A percentile compares a stretch with the other conserved stretches of the same genome.
These are phyloP conservation scores for Rhodotorula mucilaginosa DNA, from an alignment of 1,284 basidiomycete genomes.

Conservation along the genomic window DNA sequence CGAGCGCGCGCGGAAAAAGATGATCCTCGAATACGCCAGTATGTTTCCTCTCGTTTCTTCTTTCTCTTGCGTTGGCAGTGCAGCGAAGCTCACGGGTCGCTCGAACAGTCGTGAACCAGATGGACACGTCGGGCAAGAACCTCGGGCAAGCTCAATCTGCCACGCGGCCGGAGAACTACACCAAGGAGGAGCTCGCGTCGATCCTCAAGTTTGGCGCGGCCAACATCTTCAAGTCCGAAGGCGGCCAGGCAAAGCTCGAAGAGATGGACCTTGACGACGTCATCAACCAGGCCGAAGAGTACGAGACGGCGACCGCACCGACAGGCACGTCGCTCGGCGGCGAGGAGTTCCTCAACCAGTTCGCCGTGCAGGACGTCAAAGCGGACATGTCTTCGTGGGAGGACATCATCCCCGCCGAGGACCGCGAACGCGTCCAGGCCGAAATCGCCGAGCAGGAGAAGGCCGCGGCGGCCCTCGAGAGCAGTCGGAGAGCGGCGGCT, in stretches of 20 bases:
- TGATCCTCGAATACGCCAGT: slow-evolving; percentile 99
- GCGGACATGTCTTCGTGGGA: slow-evolving; percentile 94
- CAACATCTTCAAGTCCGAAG: slow-evolving; percentile 94
- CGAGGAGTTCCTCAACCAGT: slow-evolving; percentile 91
- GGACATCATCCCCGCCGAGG: slow-evolving; percentile 94
- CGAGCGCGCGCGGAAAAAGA: slow-evolving; percentile 97
- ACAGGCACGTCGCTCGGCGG: slow-evolving; percentile 88
- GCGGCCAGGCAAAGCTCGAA: slow-evolving; percentile 93
- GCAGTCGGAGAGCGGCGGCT: slow-evolving; percentile 76
- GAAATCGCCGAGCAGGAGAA: slow-evolving; percentile 55
- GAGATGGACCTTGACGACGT: slow-evolving; percentile 99
- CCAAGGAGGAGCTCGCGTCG: slow-evolving; percentile 96
- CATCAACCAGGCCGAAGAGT: slow-evolving; percentile 91
- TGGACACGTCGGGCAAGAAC: slow-evolving; percentile 98
- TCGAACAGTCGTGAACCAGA: slow-evolving; percentile 89
- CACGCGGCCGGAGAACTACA: slow-evolving; percentile 82
- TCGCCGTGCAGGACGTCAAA: slow-evolving; percentile 97
- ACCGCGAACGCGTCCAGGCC: slow-evolving; percentile 67
- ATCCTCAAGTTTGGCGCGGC: slow-evolving; percentile 99
- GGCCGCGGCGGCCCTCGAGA: slow-evolving; percentile 56
- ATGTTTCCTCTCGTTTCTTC: slow-evolving; percentile 51
- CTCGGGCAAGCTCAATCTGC: slow-evolving; percentile 64
- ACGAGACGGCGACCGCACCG: slow-evolving; percentile 71
- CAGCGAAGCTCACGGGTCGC: slow-evolving; percentile 19
- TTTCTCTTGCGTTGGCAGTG: neutral